These are phyloP conservation scores for Calycina marina DNA, from an alignment of 2,329 filamentous ascomycete species.

Conservation along the genomic window DNA sequence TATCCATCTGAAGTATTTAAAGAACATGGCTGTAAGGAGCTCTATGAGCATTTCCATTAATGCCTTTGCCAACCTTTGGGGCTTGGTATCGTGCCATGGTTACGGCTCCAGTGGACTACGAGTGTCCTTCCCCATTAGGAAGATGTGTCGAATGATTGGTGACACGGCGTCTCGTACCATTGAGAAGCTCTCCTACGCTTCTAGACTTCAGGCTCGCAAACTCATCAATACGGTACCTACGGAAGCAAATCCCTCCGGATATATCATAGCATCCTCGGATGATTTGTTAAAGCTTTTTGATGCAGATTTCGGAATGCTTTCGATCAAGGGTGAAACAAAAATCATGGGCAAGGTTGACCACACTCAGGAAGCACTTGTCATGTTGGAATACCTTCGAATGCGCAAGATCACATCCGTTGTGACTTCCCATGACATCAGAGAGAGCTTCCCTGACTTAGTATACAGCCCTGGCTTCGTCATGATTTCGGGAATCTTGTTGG, in stretches of 20 bases:
- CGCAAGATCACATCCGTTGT: slow-evolving; percentile 60
- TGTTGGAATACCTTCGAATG: slow-evolving; percentile 74
- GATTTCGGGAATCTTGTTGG: slow-evolving; percentile 67
- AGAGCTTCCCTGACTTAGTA: slow-evolving; percentile 68
- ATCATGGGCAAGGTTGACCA: slow-evolving; percentile 62
- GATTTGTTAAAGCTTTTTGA: slow-evolving; percentile 74
- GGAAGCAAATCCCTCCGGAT: slow-evolving; percentile 69
- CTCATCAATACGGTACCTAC: slow-evolving; percentile 76
- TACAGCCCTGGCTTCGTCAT: slow-evolving; percentile 68
- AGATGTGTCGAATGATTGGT: slow-evolving; percentile 80
- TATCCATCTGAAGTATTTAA: slow-evolving; percentile 75
- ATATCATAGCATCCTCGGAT: slow-evolving; percentile 80
- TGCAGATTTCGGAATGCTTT: slow-evolving; percentile 74
- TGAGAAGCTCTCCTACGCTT: slow-evolving; percentile 74
- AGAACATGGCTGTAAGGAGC: slow-evolving; percentile 80
- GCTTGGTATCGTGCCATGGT: slow-evolving; percentile 71
- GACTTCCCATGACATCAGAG: slow-evolving; percentile 58
- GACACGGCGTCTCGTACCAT: slow-evolving; percentile 80
- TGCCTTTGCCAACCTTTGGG: slow-evolving; percentile 75
- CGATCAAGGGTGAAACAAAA: slow-evolving; percentile 79
- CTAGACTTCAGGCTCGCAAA: slow-evolving; percentile 70
- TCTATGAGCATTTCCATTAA: slow-evolving; percentile 94
- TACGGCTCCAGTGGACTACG: slow-evolving; percentile 70
- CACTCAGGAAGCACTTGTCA: slow-evolving; percentile 67
- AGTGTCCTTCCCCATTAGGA: slow-evolving; percentile 82